Evolutionary conservation across 345 rosid species (phyloP).

Genomic region (Hevea brasiliensis): DNA sequence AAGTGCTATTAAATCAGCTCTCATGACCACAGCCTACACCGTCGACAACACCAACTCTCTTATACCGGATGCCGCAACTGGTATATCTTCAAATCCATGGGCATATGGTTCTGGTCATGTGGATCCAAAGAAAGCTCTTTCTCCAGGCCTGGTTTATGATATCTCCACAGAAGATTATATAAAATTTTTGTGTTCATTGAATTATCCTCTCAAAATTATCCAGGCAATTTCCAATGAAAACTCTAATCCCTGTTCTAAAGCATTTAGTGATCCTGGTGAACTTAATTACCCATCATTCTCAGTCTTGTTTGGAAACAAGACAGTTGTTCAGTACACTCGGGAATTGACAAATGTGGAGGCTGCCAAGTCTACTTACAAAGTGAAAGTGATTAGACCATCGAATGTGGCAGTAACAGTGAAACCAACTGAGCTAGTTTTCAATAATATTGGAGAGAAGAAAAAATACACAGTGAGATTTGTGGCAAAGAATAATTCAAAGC

Average conservation of each 20-base stretch:
- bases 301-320: conserved; percentile 57
- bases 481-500: conserved; percentile 45
- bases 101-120: conserved; percentile 85
- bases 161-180: conserved; percentile 59
- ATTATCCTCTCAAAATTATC: conserved; percentile 53
- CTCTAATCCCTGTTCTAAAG: conserved; percentile 50
- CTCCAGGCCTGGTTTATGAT: conserved; percentile 83
- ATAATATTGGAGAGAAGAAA: conserved; percentile 60
- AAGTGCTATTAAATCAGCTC: conserved; percentile 76
- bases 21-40: conserved; percentile 40
- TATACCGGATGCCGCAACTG: conserved; percentile 55
- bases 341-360: conserved; percentile 80
- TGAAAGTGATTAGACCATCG: conserved; percentile 40
- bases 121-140: conserved; percentile 69
- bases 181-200: conserved; percentile 70
- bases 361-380: conserved; percentile 50
- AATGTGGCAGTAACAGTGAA: conserved; percentile 52
- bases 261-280: conserved; percentile 61
- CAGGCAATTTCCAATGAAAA: conserved; percentile 53
- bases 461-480: conserved; percentile 64
- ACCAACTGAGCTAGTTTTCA: conserved; percentile 53
- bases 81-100: conserved; percentile 54
- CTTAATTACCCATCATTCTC: conserved; percentile 92
- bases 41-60: conserved; percentile 66
- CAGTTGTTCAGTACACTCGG: conserved; percentile 67